Evolutionary conservation across 352 stramenopile genomes (phyloP).

Genomic region (Achlya hypogyna): DNA sequence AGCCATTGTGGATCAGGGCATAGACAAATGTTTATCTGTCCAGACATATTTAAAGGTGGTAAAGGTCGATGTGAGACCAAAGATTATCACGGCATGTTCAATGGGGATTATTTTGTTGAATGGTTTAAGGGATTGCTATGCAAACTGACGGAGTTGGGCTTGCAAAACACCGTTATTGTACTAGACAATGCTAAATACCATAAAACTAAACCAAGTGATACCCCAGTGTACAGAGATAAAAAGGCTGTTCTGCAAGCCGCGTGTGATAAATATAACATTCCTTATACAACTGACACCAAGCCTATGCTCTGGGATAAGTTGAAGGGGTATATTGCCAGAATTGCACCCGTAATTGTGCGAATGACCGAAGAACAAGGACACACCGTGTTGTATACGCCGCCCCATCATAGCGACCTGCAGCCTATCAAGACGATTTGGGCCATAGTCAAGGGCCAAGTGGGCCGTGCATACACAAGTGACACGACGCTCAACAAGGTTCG

Average conservation of each 20-base stretch:
- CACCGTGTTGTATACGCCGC: constrained; percentile 22
- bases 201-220: neutral
- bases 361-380: constrained; percentile 16
- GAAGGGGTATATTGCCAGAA: constrained; percentile 5
- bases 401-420: constrained; percentile 24
- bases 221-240: neutral
- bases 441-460: constrained; percentile 19
- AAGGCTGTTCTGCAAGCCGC: neutral
- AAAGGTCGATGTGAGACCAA: constrained; percentile 14
- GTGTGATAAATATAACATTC: neutral
- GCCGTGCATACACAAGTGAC: neutral
- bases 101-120: constrained; percentile 17
- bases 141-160: neutral
- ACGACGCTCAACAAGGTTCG: constrained; percentile 8
- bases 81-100: constrained; percentile 25
- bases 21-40: neutral
- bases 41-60: constrained; percentile 6
- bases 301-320: constrained; percentile 8
- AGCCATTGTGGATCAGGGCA: neutral
- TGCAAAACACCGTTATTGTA: constrained; percentile 3
- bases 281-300: neutral
- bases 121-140: constrained; percentile 14
- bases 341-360: constrained; percentile 8
- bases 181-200: constrained; percentile 22
- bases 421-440: constrained; percentile 23